Evolutionary conservation across 495 filamentous ascomycete species (phyloP).

Genomic region (Lentithecium fluviatile): DNA sequence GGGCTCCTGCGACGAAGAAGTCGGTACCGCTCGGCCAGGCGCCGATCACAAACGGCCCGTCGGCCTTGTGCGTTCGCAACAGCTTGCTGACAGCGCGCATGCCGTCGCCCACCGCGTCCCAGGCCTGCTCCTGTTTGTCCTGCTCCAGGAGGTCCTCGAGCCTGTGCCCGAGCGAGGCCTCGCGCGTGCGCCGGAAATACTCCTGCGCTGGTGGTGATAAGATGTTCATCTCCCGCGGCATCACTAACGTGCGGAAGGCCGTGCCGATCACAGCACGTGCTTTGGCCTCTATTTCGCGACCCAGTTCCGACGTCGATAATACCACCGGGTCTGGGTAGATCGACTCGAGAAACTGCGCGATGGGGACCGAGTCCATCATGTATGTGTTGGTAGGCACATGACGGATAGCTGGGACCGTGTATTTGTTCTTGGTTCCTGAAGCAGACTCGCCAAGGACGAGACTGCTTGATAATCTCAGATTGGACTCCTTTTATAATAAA

Average conservation of each 20-base stretch:
- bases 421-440: slow-evolving; percentile 36
- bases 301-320: slow-evolving; percentile 42
- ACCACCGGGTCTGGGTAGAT: slow-evolving; percentile 44
- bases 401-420: slow-evolving; percentile 48
- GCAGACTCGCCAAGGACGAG: slow-evolving; percentile 33
- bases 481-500: slow-evolving; percentile 14
- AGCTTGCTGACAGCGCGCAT: slow-evolving; percentile 39
- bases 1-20: slow-evolving; percentile 45
- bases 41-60: slow-evolving; percentile 47
- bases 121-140: slow-evolving; percentile 41
- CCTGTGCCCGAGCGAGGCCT: slow-evolving; percentile 40
- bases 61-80: slow-evolving; percentile 41
- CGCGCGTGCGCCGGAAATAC: slow-evolving; percentile 46
- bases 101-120: slow-evolving; percentile 34
- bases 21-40: slow-evolving; percentile 41
- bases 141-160: slow-evolving; percentile 44
- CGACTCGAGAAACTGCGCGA: slow-evolving; percentile 47
- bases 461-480: slow-evolving; percentile 34
- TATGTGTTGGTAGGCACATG: slow-evolving; percentile 46
- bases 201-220: slow-evolving; percentile 45
- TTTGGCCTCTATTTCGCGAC: slow-evolving; percentile 42
- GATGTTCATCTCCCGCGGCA: slow-evolving; percentile 45
- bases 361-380: slow-evolving; percentile 46
- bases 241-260: slow-evolving; percentile 35
- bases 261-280: slow-evolving; percentile 37